Evolutionary conservation across 192 early-diverging fungal species (phyloP), one percentile per base, ranked within the genome.

Genomic region (Coemansia sp.): DNA sequence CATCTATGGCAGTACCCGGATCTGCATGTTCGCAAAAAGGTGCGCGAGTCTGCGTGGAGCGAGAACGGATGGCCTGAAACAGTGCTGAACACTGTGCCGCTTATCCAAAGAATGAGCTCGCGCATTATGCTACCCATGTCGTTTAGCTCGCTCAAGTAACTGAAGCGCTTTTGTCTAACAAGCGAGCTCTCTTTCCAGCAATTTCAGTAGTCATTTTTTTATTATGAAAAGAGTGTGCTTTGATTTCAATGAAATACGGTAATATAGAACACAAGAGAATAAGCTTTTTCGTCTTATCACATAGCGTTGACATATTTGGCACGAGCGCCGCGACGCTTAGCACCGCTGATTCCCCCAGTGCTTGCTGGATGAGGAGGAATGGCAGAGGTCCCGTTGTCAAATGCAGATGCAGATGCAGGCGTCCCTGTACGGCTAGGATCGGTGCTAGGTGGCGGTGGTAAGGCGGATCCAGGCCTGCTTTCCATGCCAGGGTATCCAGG

Each of bases 21-120:
- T 68, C 82, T 98, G 42, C 89, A 95, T 71, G 87, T 87, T 7
- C 92, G 95, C 69, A 98, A 98, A 79, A 88, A 86, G 70, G 91
- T 91, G 44, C 88, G 95, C 61, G 95, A 98, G 78, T 85, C 89
- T 60, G 93, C 94, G 11, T 98, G 95, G 95, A 84, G 94, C 71
- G 90, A 94, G 32, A 91, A 98, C 60, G 95, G 93, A 57, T 98
- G 95, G 95, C 87, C 92, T 19, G 90, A 94, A 57, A 95, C 95
- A 1, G 94, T 95, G 2, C 86, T 89, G 55, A 94, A 96, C 70
- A 98, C 94, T 25, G 94, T 94, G 0, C 89, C 88, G 10, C 79
- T 95, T 49, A 89, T 94, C 59, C 85, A 94, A 32, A 83, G 62
- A 16, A 96, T 96, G 94, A 86, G 94, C 68, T 87, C 91, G 49